Evolutionary conservation across 768 basidiomycete genomes (phyloP), one percentile per base, ranked within the genome.

Genomic region (Termitomyces sp.): DNA sequence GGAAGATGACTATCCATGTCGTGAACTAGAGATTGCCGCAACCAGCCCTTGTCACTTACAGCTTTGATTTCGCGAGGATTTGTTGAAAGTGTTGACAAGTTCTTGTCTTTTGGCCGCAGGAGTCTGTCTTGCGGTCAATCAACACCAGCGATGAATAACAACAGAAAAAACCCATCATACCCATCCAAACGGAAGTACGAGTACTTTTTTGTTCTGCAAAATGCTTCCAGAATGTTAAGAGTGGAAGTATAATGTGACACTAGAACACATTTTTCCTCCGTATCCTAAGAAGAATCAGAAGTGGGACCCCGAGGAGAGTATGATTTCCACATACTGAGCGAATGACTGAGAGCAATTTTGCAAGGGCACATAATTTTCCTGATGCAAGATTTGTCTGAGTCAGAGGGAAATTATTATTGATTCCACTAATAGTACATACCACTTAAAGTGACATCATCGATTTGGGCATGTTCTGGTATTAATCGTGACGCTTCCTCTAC

Each of bases 161-260:
- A 8, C 39, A 40, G 13, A 16, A 1, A 46, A 43, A 13, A 43
- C 5, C 14, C 6, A 6, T 26, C 58, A 59, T 56, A 91, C 88
- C 97, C 96, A 67, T 99, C 96, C 34, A 98, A 79, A 3, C 97
- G 85, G 61, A 88, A 83, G 67, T 83, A 92, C 0, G 87, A 86
- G 69, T 94, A 98, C 10, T 77, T 74, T 64, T 80, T 84, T 61
- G 81, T 84, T 70, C 86, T 83, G 74, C 95, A 96, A 63, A 87
- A 90, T 3, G 84, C 84, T 74, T 98, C 93, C 32, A 99, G 76
- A 56, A 99, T 84, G 67, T 98, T 91, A 53, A 99, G 84, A 1
- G 95, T 97, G 5, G 90, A 88, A 0, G 95, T 98, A 67, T 91
- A 99, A 69, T 98, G 95, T n/a, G 95, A 98, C 34, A 96, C 92